Conservation (phyloP, 2,329 filamentous ascomycete genomes). For the Septoria petroselini region DNA sequence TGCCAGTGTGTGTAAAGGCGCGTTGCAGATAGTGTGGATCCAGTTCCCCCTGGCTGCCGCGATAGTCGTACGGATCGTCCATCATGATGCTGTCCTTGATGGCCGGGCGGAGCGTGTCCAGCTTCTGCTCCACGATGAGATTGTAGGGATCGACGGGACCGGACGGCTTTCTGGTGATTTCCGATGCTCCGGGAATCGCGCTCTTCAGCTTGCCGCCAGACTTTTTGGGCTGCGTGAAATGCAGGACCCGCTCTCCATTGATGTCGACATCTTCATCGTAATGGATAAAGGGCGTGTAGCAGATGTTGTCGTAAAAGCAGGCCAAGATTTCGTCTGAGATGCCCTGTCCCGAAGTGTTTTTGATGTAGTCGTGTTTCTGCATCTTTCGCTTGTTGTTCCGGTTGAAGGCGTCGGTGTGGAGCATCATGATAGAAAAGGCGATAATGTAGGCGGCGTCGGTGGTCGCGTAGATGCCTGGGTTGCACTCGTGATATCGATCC, state of each 20-base stretch:
- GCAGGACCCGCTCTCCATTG: constrained; percentile 68
- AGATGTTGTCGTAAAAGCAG: constrained; percentile 98
- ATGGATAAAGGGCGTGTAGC: constrained; percentile 96
- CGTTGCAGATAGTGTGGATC: constrained; percentile 80
- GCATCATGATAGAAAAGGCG: constrained; percentile 90
- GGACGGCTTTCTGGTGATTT: constrained; percentile 66
- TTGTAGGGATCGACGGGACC: constrained; percentile 81
- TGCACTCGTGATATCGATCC: constrained; percentile 96
- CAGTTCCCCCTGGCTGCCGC: constrained; percentile 70
- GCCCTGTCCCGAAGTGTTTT: constrained; percentile 86
- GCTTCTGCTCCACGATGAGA: constrained; percentile 82
- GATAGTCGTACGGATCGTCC: constrained; percentile 87
- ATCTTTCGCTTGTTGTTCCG: constrained; percentile 99
- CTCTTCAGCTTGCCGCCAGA: constrained; percentile 60
- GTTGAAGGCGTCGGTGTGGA: constrained; percentile 99
- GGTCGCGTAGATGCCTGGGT: constrained; percentile 87
- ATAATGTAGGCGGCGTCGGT: constrained; percentile 98
- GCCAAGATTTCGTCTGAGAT: constrained; percentile 91
- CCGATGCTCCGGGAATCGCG: constrained; percentile 55
- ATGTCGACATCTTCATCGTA: constrained; percentile 89
- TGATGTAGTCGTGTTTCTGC: constrained; percentile 92
- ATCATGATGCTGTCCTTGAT: constrained; percentile 89
- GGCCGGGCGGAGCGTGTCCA: constrained; percentile 77
- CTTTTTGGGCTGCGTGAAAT: constrained; percentile 65
- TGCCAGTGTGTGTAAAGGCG: constrained; percentile 85